Conservation (phyloP, 2,329 filamentous ascomycete genomes). For the Blastomyces parvus region DNA sequence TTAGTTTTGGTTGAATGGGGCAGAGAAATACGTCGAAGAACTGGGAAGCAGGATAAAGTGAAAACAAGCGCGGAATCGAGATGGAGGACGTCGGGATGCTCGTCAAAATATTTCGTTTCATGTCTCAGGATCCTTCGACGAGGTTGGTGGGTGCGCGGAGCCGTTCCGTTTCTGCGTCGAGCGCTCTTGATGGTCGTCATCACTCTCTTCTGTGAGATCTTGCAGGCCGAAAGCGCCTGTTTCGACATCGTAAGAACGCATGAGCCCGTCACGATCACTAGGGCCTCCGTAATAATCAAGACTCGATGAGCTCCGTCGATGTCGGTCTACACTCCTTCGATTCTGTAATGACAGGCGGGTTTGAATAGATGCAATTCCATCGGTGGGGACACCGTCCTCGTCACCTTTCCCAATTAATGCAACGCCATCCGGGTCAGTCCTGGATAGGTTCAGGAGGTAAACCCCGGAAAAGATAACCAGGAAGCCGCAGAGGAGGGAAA, state of each 20-base stretch:
- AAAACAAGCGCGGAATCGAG: not conserved
- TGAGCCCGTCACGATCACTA: conserved; percentile 68
- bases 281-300: conserved; percentile 47
- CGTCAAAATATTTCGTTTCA: not conserved
- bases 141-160: not conserved
- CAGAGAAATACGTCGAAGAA: not conserved
- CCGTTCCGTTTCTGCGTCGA: conserved; percentile 6
- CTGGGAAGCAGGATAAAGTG: not conserved
- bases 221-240: conserved; percentile 65
- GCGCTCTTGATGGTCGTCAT: conserved; percentile 8
- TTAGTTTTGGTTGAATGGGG: not conserved
- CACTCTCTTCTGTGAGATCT: conserved; percentile 64
- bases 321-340: conserved; percentile 56
- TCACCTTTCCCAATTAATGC: conserved; percentile 52
- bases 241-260: conserved; percentile 83
- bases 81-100: not conserved
- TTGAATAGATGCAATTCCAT: conserved; percentile 79
- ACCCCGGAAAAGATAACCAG: conserved; percentile 91
- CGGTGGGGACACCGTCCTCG: conserved; percentile 76
- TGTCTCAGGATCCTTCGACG: not conserved
- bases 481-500: conserved; percentile 87
- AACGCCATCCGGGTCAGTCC: conserved; percentile 75
- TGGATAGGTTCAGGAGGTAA: conserved; percentile 91
- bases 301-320: conserved; percentile 53
- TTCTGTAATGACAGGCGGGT: conserved; percentile 91